Percentiles rank a stretch among this genome's conserved stretches.
phyloP scores from a whole-genome alignment of 2,329 filamentous ascomycete genomes.

The Hypoxylon sp. region DNA sequence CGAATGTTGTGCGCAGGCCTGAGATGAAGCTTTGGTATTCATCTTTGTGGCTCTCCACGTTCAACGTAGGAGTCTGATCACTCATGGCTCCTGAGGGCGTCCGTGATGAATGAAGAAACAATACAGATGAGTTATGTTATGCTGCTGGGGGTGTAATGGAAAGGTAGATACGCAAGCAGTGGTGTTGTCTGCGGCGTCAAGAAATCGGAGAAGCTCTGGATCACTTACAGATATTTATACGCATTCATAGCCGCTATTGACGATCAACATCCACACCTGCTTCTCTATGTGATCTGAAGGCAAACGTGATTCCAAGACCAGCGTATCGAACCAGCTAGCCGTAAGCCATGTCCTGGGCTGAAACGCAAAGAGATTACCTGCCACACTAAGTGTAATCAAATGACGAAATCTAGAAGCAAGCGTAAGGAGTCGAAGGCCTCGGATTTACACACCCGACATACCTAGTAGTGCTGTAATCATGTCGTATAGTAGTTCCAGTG shows the following conservation, averaged over 20 bases:
- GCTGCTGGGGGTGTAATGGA: not conserved
- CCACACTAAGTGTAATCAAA: not conserved
- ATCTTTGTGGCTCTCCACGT: not conserved
- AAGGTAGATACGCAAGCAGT: not conserved
- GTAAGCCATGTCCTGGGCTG: not conserved
- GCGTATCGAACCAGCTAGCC: not conserved
- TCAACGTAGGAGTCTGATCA: not conserved
- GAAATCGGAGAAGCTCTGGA: not conserved
- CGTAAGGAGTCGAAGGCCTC: not conserved
- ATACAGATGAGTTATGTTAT: not conserved
- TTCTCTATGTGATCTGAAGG: not conserved
- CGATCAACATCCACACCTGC: not conserved
- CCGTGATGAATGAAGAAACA: not conserved
- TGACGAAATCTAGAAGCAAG: not conserved
- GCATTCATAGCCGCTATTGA: not conserved
- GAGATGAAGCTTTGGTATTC: conserved; percentile 3
- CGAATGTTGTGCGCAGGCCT: not conserved
- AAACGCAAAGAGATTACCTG: not conserved
- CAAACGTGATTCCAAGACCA: not conserved
- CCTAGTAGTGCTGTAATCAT: not conserved
- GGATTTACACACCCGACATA: not conserved
- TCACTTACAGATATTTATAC: not conserved
- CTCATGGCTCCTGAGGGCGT: not conserved
- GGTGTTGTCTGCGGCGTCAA: not conserved
- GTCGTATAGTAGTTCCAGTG: not conserved